Evolutionary conservation across 1,284 basidiomycete species (phyloP), one percentile per base, ranked within the genome.

Genomic region (Exobasidium cylindrosporum): DNA sequence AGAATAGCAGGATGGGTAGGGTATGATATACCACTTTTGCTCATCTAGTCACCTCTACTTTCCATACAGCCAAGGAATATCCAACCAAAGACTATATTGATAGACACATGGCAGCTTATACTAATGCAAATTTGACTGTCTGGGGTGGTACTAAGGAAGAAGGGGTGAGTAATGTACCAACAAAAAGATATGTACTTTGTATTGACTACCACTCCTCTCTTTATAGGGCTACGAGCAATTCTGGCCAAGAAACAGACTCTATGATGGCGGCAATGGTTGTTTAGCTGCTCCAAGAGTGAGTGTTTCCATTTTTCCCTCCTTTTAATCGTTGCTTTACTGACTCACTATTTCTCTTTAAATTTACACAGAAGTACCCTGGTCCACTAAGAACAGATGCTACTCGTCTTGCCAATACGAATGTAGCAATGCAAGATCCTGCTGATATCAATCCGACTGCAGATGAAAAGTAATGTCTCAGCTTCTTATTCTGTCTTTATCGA

Each of bases 31-130:
- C n/a, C n/a, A n/a, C n/a, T n/a, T n/a, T n/a, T n/a, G n/a, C n/a
- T n/a, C 43, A 14, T 23, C 43, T 23, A 44, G n/a, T 44, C n/a
- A n/a, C n/a, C n/a, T n/a, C n/a, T n/a, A n/a, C n/a, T n/a, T n/a
- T n/a, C n/a, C n/a, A n/a, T n/a, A n/a, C n/a, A n/a, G n/a, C 43
- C 21, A 30, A 40, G 13, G 54, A 21, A n/a, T 45, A 5, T 28
- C 78, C 76, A 1, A 79, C 77, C 0, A 61, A 60, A 11, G 73
- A 69, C 10, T 80, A 80, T 55, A 80, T 80, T 54, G 61, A 77
- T 29, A 63, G 67, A 29, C 72, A 80, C 58, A 43, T 58, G 5
- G 72, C 70, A 17, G 76, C 72, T 11, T 80, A 80, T 58, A 69
- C 50, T 10, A 77, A 80, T 60, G 54, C 68, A 4, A 72, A 78